Conservation (phyloP, 345 rosid genomes). For the Hevea brasiliensis region DNA sequence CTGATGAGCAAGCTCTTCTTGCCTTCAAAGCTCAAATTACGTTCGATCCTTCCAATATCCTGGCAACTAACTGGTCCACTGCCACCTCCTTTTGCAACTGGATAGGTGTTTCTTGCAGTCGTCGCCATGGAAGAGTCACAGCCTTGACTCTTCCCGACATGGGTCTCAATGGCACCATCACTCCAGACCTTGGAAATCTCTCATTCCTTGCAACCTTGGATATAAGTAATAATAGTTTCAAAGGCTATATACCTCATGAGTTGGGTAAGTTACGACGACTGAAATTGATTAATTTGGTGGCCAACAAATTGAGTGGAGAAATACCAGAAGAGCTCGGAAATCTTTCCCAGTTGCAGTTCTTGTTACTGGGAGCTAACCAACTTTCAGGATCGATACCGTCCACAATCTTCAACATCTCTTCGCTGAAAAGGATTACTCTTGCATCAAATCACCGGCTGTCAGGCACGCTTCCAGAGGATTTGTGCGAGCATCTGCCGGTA, state of each 20-base stretch:
- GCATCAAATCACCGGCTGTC: neutral
- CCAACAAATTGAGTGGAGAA: no score
- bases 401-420: neutral
- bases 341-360: neutral
- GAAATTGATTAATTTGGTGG: no score
- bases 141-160: neutral
- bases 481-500: no score
- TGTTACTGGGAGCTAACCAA: neutral
- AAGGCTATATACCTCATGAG: no score
- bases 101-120: slow-evolving; percentile 6
- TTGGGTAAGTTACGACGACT: no score
- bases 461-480: slow-evolving; percentile 1
- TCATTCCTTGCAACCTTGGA: no score
- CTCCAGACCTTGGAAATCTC: slow-evolving; percentile 1
- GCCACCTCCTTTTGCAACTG: slow-evolving; percentile 11
- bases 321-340: neutral
- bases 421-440: neutral
- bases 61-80: slow-evolving; percentile 9
- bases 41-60: slow-evolving; percentile 9
- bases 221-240: no score
- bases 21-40: slow-evolving; percentile 13
- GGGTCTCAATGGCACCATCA: neutral
- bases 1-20: slow-evolving; percentile 13
- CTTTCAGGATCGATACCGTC: slow-evolving; percentile 10
- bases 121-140: neutral